These are phyloP conservation scores for Myrica gale DNA, from an alignment of 306 rosid species.

Conservation along the genomic window DNA sequence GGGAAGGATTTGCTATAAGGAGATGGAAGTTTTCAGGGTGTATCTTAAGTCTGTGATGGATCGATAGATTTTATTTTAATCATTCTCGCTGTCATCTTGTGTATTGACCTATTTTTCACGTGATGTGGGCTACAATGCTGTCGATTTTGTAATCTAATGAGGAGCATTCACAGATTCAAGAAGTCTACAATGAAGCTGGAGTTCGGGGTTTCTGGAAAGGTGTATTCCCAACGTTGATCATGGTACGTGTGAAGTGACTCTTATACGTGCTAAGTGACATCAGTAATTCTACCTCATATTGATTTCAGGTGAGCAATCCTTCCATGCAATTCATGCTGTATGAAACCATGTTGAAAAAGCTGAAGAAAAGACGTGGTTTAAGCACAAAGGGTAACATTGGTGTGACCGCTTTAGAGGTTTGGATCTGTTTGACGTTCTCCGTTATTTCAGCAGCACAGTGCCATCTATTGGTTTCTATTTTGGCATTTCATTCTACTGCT, in stretches of 20 bases:
- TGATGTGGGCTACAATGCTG: background rate
- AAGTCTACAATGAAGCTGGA: conserved; percentile 81
- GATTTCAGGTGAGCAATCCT: conserved; percentile 89
- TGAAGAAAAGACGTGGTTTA: conserved; percentile 57
- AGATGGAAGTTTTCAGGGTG: background rate
- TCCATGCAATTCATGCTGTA: conserved; percentile 96
- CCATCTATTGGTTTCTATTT: background rate
- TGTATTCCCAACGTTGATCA: conserved; percentile 78
- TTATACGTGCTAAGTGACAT: conserved; percentile 24
- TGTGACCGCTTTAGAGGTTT: conserved; percentile 80
- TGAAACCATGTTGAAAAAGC: conserved; percentile 72
- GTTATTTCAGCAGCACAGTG: background rate
- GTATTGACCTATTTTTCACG: background rate
- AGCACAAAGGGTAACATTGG: conserved; percentile 42
- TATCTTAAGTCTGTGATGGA: background rate
- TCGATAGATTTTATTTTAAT: background rate
- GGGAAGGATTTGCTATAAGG: background rate
- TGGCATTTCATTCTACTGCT: background rate
- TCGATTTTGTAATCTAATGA: background rate
- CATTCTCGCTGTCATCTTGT: background rate
- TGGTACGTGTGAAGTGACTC: conserved; percentile 63
- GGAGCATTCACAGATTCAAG: conserved; percentile 57
- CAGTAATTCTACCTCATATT: conserved; percentile 42
- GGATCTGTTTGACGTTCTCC: conserved; percentile 19
- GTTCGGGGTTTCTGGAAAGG: conserved; percentile 91